Percentiles rank a stretch among this genome's conserved stretches.
Evolutionary conservation across 2,329 filamentous ascomycete species (phyloP).

Genomic region (Trichophaea hybrida): DNA sequence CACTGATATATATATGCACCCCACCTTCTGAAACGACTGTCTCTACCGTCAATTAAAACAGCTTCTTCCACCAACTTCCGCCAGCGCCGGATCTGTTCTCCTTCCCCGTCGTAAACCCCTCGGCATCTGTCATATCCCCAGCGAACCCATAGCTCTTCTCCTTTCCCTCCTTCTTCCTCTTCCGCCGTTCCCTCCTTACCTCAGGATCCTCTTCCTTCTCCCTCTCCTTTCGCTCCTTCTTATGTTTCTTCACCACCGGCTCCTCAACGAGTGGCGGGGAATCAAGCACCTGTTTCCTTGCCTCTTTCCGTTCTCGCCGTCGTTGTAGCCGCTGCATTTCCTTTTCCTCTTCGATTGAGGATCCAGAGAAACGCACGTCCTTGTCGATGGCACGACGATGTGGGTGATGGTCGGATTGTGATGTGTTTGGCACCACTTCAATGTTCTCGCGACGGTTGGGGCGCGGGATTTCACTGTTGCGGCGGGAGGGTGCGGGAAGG

Average conservation of each 20-base stretch:
- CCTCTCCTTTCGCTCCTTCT: not conserved
- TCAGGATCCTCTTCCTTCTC: not conserved
- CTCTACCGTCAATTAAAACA: not conserved
- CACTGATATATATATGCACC: no score
- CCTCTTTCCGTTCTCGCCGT: not conserved
- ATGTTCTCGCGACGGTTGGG: not conserved
- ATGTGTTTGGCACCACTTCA: not conserved
- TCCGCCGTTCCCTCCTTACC: not conserved
- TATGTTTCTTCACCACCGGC: not conserved
- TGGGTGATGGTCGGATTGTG: not conserved
- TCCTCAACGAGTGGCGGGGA: not conserved
- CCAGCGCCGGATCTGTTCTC: not conserved
- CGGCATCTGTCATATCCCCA: not conserved
- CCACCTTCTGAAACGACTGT: no score
- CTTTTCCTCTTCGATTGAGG: not conserved
- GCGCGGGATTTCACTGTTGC: no score
- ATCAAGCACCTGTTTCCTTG: not conserved
- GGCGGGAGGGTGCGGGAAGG: no score
- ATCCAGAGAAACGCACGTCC: not conserved
- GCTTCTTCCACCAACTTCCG: not conserved
- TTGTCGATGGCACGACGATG: not conserved
- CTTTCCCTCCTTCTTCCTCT: not conserved
- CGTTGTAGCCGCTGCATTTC: not conserved
- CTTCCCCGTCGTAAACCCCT: not conserved
- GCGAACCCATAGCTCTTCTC: not conserved